Evolutionary conservation across 129 eudicot genomes (phyloP).

Genomic region (Arctium lappa): DNA sequence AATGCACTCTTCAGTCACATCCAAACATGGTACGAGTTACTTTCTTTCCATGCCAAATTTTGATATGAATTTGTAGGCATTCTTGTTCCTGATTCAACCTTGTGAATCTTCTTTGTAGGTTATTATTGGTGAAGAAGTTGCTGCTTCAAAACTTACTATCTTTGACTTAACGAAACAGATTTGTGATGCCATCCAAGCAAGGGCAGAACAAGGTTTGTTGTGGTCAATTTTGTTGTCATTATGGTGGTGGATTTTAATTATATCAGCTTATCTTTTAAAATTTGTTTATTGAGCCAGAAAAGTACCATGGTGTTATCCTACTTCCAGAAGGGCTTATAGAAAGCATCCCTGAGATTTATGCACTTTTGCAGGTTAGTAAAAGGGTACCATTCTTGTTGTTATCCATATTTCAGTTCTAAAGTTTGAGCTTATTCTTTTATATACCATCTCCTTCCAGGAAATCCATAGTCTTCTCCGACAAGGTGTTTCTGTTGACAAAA

Average conservation of each 20-base stretch:
- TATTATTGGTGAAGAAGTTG: conserved; percentile 88
- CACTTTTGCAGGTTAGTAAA: conserved; percentile 68
- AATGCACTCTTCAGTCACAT: conserved; percentile 96
- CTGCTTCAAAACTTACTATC: conserved; percentile 86
- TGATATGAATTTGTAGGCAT: neutral
- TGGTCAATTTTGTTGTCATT: neutral
- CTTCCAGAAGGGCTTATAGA: conserved; percentile 97
- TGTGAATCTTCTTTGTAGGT: conserved; percentile 43
- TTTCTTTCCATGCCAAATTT: neutral
- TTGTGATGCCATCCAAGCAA: conserved; percentile 89
- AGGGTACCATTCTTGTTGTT: neutral
- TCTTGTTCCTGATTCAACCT: neutral
- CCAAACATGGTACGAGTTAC: conserved; percentile 65
- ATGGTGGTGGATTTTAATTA: neutral
- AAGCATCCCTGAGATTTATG: conserved; percentile 90
- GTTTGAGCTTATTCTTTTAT: neutral
- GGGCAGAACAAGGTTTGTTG: conserved; percentile 64
- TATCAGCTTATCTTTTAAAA: neutral
- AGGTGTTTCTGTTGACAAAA: conserved; percentile 67
- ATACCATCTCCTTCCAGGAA: conserved; percentile 52
- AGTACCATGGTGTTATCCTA: conserved; percentile 87
- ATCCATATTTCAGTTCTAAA: neutral
- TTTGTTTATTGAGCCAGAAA: conserved; percentile 39
- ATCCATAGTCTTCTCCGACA: conserved; percentile 67
- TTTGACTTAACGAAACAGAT: conserved; percentile 86